Percentiles rank a stretch among this genome's conserved stretches.
Conservation (phyloP, 139 green algal genomes). For the Chlamydomonas incerta region DNA sequence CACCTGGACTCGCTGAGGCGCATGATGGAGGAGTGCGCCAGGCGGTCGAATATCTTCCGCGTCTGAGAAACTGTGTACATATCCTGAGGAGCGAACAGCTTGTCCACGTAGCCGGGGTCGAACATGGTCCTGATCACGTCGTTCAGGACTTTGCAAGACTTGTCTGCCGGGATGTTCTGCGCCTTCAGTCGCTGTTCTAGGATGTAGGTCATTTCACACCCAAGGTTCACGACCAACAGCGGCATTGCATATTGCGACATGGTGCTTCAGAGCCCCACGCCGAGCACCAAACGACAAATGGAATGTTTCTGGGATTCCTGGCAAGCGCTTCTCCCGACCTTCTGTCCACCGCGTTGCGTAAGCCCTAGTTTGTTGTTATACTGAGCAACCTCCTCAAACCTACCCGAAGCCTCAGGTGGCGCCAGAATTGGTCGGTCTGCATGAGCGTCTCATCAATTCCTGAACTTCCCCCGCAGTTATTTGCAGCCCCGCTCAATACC, state of each 20-base stretch:
- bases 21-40: slow-evolving; percentile 87
- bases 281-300: neutral
- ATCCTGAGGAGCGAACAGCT: slow-evolving; percentile 72
- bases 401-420: too few species aligned
- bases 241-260: slow-evolving; percentile 77
- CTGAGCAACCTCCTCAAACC: too few species aligned
- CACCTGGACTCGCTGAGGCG: slow-evolving; percentile 58
- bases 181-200: slow-evolving; percentile 81
- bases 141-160: slow-evolving; percentile 65
- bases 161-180: slow-evolving; percentile 73
- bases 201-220: slow-evolving; percentile 84
- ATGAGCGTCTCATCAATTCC: too few species aligned
- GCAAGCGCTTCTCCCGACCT: neutral
- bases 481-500: too few species aligned
- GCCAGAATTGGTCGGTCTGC: too few species aligned
- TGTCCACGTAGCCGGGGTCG: slow-evolving; percentile 65
- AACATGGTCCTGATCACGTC: slow-evolving; percentile 78
- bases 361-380: too few species aligned
- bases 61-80: slow-evolving; percentile 67
- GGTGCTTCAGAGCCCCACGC: too few species aligned
- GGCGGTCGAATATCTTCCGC: slow-evolving; percentile 73
- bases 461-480: too few species aligned
- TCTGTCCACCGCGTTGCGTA: too few species aligned
- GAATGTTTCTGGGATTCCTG: neutral
- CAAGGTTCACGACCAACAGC: slow-evolving; percentile 77